Evolutionary conservation across 345 rosid species (phyloP), one percentile per base, ranked within the genome.

Genomic region (Schrenkiella parvula): DNA sequence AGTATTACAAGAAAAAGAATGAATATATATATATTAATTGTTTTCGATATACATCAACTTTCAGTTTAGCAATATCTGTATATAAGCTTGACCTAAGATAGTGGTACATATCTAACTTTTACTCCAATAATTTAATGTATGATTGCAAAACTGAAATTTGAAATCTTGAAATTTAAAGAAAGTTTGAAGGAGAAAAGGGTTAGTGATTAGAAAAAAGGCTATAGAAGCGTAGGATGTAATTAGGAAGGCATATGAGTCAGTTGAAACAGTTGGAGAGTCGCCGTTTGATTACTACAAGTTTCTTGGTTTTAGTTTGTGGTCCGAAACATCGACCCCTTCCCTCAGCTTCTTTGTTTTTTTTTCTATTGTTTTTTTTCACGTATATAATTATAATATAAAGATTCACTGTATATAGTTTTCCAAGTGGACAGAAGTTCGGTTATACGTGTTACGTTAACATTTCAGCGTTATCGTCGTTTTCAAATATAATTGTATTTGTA

Each of bases 281-380:
- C 23, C 14, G 34, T 62, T 75, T 31, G 62, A 34, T 67, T 53
- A 42, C 69, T 28, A 67, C 68, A 41, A 21, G 12, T 60, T 28
- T 76, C 60, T 64, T 64, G 53, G 75, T 54, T 23, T 63, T 15
- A 8, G 60, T 47, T 76, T 69, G 74, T 68, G 79, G 75, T 76
- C 71, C 75, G 79, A 70, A 68, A 60, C 79, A 68, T 75, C 64
- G 79, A 68, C 79, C 79, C 79, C 50, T 51, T 62, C 51, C 64
- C 74, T 68, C 75, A 62, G 75, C 44, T 55, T 70, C 79, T 68
- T 76, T 69, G 70, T 43, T 53, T 60, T 26, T 48, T n/a, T 2
- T 22, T 11, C 1, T 21, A 17, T 7, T 35, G 8, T 34, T 18
- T 46, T 39, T 8, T 64, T 53, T 18, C 6, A 39, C 38, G 18